These are phyloP conservation scores for Sporothrix pallida DNA, from an alignment of 2,329 filamentous ascomycete species.

Conservation along the genomic window DNA sequence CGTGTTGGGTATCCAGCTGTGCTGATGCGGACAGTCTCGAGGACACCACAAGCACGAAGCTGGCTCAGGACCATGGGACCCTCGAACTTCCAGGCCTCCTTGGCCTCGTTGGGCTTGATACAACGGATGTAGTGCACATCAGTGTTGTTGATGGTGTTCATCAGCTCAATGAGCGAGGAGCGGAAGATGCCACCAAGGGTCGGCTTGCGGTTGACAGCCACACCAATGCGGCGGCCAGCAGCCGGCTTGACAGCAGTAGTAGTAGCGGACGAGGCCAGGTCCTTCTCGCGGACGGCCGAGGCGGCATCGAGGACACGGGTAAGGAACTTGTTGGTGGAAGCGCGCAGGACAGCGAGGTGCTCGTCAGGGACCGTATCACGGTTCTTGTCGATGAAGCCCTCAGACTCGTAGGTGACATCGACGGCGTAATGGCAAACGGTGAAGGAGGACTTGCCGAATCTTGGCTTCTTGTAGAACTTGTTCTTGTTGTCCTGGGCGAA, in stretches of 20 bases:
- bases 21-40: conserved; percentile 97
- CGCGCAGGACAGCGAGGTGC: conserved; percentile 89
- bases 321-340: conserved; percentile 84
- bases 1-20: conserved; percentile 95
- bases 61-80: conserved; percentile 98
- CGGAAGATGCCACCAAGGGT: conserved; percentile 99
- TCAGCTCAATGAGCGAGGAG: conserved; percentile 95
- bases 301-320: conserved; percentile 84
- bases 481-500: conserved; percentile 88
- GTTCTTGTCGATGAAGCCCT: conserved; percentile 99
- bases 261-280: conserved; percentile 67
- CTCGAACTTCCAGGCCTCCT: conserved; percentile 97
- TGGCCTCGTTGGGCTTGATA: conserved; percentile 98
- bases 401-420: conserved; percentile 97
- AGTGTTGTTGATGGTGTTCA: conserved; percentile 96
- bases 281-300: conserved; percentile 86
- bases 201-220: conserved; percentile 92
- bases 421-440: conserved; percentile 98
- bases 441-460: conserved; percentile 96
- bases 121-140: conserved; percentile 99
- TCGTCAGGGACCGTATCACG: conserved; percentile 98
- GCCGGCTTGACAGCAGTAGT: conserved; percentile 79
- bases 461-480: conserved; percentile 97
- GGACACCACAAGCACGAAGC: conserved; percentile 94
- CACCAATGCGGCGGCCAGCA: conserved; percentile 83